Conservation (phyloP, 2,329 filamentous ascomycete genomes). For the Apiospora marii region DNA sequence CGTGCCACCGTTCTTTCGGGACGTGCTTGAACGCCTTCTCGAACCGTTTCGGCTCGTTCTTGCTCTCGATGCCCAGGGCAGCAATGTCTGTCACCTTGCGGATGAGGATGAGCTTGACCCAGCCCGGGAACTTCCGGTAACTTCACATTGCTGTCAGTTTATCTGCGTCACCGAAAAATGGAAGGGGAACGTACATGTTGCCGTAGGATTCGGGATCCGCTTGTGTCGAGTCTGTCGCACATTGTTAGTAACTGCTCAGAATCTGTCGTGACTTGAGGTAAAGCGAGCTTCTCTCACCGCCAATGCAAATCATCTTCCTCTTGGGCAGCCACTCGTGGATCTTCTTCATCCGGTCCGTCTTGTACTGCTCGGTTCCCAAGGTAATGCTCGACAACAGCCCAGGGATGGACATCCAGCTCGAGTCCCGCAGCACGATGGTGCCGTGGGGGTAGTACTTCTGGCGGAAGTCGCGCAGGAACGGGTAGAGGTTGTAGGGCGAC, state of each 20-base stretch:
- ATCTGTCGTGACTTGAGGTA: not conserved
- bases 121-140: constrained; percentile 71
- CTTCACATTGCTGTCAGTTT: constrained; percentile 42
- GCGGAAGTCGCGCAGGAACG: constrained; percentile 81
- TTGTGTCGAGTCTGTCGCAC: constrained; percentile 78
- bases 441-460: constrained; percentile 75
- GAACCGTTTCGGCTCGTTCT: constrained; percentile 79
- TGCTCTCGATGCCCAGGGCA: constrained; percentile 72
- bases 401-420: constrained; percentile 83
- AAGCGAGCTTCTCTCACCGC: constrained; percentile 42
- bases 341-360: constrained; percentile 79
- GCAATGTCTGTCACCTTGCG: constrained; percentile 82
- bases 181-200: constrained; percentile 67
- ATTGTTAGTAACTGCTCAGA: not conserved
- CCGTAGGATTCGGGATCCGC: constrained; percentile 91
- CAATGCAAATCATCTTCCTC: constrained; percentile 82
- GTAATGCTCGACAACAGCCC: constrained; percentile 83
- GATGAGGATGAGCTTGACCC: constrained; percentile 86
- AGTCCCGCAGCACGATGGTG: constrained; percentile 84
- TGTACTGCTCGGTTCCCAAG: constrained; percentile 84
- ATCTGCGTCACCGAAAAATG: not conserved
- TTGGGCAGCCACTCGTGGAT: constrained; percentile 81
- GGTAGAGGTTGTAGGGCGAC: constrained; percentile 93
- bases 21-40: constrained; percentile 82
- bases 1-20: constrained; percentile 75